Conservation (phyloP, 148 eudicot species). For the Cornus florida region DNA sequence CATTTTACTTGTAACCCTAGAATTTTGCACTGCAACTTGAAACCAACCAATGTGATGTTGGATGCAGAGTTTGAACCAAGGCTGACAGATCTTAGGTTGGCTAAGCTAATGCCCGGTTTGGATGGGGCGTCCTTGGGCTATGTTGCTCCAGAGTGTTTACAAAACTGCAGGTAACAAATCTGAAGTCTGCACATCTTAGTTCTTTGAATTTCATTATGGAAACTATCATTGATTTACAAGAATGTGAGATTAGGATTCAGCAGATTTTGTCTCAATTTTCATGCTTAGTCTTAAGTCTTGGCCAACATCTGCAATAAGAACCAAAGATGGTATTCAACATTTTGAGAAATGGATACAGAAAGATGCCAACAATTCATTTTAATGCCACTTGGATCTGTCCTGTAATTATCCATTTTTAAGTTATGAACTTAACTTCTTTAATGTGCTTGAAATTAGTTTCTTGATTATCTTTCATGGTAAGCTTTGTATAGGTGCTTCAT, state of each 20-base stretch:
- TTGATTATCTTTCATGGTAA: not conserved
- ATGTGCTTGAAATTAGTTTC: not conserved
- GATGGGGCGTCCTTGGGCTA: conserved; percentile 48
- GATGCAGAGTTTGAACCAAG: conserved; percentile 71
- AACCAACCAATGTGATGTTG: conserved; percentile 84
- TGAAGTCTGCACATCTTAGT: not conserved
- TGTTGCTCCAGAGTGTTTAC: conserved; percentile 73
- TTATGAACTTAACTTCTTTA: not conserved
- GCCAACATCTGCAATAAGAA: not conserved
- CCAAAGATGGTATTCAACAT: not conserved
- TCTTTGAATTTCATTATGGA: not conserved
- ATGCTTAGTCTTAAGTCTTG: not conserved
- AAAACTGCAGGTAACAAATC: conserved; percentile 54
- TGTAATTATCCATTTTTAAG: conserved; percentile 5
- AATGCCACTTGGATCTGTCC: not conserved
- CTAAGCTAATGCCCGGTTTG: conserved; percentile 52
- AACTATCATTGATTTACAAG: not conserved
- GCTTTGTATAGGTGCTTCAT: not conserved
- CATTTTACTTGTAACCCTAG: conserved; percentile 63
- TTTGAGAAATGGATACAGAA: not conserved
- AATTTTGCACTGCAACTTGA: conserved; percentile 70
- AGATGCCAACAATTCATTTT: not conserved
- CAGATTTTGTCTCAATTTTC: conserved; percentile 1
- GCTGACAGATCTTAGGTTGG: conserved; percentile 76
- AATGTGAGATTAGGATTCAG: not conserved